Percentiles rank a stretch among this genome's conserved stretches.
These are phyloP conservation scores for Discostella stelligeroides DNA, from an alignment of 108 stramenopile species.

Conservation along the genomic window DNA sequence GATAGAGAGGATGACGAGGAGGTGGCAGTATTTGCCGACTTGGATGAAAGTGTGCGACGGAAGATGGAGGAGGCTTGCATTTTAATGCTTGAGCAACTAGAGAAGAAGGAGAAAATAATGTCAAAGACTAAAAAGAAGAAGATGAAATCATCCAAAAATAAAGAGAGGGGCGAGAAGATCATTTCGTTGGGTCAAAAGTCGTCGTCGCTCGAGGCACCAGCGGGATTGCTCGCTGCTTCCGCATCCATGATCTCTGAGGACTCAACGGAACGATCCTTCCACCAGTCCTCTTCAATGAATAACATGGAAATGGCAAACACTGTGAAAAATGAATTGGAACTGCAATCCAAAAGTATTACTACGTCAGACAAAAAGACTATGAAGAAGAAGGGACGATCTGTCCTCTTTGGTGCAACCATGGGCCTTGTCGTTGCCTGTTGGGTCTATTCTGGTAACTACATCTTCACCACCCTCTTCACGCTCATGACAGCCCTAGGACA, in stretches of 20 bases:
- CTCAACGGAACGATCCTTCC: neutral
- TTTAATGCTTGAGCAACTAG: conserved; percentile 35
- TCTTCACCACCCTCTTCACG: conserved; percentile 89
- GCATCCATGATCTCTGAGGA: neutral
- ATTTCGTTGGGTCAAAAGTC: neutral
- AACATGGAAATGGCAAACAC: conserved; percentile 8
- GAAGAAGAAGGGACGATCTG: conserved; percentile 59
- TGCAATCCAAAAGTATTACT: neutral
- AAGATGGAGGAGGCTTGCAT: conserved; percentile 41
- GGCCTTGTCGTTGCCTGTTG: conserved; percentile 83
- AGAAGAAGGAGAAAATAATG: neutral
- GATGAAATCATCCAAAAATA: neutral
- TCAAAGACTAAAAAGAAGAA: neutral
- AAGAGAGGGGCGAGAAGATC: neutral
- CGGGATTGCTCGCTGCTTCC: neutral
- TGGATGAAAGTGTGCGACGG: conserved; percentile 21
- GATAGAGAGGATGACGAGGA: conserved; percentile 10
- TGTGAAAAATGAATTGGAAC: neutral
- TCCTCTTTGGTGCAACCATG: conserved; percentile 86
- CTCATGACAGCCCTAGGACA: conserved; percentile 89
- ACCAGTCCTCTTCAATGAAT: conserved; percentile 5
- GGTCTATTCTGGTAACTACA: conserved; percentile 92
- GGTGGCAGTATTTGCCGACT: conserved; percentile 17
- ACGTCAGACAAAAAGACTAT: conserved; percentile 8
- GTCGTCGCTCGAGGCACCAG: neutral